Base-by-base conservation (phyloP, 2,329 filamentous ascomycete genomes). In the Alternaria ethzedia region DNA sequence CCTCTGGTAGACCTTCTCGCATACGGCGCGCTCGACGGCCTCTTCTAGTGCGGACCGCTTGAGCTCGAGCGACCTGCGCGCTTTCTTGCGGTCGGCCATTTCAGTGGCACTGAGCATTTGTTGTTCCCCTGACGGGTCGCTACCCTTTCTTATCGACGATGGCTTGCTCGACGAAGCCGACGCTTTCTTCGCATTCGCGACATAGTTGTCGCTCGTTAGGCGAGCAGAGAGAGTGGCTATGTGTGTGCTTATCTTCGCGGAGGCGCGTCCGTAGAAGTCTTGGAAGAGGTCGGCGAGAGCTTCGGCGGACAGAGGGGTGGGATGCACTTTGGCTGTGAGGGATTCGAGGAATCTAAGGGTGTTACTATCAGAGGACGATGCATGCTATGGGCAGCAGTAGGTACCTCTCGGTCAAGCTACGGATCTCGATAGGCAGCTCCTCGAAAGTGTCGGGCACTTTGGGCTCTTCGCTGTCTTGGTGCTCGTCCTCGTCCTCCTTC, bases 71-170 rank as follows among this genome's bases (percentile, higher is more conserved):
- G 90, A 84, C 74, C 89, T 92, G 60, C 94, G 88, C 26, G 92
- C 91, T 70, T 89, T 91, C 79, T 94, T 94, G 67, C 91, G 88
- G 65, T 94, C 89, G 0, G 90, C 88, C 50, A 97, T 89, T 78
- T 99, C 96, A 5, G 93, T 89, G 0, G 91, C 85, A 4, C 96
- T 97, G 65, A 98, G 88, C 93, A 99, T 96, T 80, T 96, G 93
- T 73, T 94, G 93, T 68, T 89, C 87, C 12, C 77, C 79, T 6
- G 74, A 74, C 51, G 72, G 73, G 28, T 79, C 80, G 25, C 64
- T 73, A 26, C 69, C 75, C 49, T 79, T 81, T 44, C 72, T 68
- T 67, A 81, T 66, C 60, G 82, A 75, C 71, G 61, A 79, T 7
- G 71, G 80, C 60, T 78, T 57, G 80, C 81, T 56, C 80, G 75